Conservation (phyloP, 1,284 basidiomycete genomes). For the Coriolopsis trogii region DNA sequence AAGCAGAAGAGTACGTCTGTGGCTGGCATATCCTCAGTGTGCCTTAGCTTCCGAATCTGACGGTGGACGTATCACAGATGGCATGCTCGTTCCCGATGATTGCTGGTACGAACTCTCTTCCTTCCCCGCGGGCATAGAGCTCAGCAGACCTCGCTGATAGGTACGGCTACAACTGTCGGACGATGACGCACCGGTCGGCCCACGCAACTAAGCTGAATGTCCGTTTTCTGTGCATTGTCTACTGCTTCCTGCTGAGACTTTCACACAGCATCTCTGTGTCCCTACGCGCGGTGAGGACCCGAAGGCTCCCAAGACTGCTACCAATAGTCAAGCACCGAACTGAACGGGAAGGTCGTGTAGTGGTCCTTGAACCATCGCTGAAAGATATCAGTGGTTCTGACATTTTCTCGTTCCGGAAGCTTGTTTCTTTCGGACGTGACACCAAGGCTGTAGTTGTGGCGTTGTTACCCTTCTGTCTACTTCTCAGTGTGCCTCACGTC, state of each 20-base stretch:
- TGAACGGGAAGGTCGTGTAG: not conserved
- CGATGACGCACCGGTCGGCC: conserved; percentile 26
- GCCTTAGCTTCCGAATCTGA: not conserved
- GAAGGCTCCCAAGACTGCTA: not conserved
- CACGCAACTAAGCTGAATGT: conserved; percentile 35
- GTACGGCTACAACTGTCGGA: conserved; percentile 38
- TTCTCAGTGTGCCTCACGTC: no score
- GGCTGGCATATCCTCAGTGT: not conserved
- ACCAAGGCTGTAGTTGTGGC: no score
- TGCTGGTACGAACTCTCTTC: conserved; percentile 30
- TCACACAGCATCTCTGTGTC: conserved; percentile 34
- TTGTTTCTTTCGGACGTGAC: no score
- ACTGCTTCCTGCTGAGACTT: not conserved
- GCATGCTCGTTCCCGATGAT: conserved; percentile 18
- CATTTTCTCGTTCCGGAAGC: not conserved
- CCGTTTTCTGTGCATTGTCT: conserved; percentile 1
- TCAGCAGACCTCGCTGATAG: conserved; percentile 2
- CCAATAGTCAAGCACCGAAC: not conserved
- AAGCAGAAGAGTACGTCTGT: conserved; percentile 22
- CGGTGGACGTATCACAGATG: conserved; percentile 10
- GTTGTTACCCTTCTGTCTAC: no score
- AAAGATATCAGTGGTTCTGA: not conserved
- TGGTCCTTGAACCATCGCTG: not conserved
- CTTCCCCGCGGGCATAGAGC: not conserved
- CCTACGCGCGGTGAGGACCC: conserved; percentile 29